Evolutionary conservation across 148 eudicot genomes (phyloP).

Genomic region (Pharnaceum exiguum): DNA sequence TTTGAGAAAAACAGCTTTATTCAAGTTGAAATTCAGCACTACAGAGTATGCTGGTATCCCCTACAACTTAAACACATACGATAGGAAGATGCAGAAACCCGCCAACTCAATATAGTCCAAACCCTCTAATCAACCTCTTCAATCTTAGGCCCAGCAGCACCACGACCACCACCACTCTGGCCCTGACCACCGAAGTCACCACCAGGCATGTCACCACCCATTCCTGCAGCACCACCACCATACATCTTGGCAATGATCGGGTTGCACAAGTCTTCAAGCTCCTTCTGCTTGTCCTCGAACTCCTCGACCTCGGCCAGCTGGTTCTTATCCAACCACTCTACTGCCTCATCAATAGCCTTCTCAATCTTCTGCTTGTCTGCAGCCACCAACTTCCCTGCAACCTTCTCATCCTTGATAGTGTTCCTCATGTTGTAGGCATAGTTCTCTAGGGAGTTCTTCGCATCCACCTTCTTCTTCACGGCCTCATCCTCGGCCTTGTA

Average conservation of each 20-base stretch:
- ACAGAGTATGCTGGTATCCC: no score
- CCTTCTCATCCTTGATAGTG: conserved; percentile 8
- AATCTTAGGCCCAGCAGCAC: conserved; percentile 20
- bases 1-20: no score
- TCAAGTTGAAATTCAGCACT: no score
- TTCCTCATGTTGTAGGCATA: conserved; percentile 23
- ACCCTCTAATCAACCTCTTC: conserved; percentile 20
- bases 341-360: conserved; percentile 20
- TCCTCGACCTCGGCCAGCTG: conserved; percentile 27
- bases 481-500: conserved; percentile 21
- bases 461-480: conserved; percentile 24
- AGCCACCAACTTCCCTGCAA: conserved; percentile 13
- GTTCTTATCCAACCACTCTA: conserved; percentile 24
- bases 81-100: neutral
- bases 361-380: conserved; percentile 20
- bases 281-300: conserved; percentile 26
- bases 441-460: conserved; percentile 25
- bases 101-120: neutral
- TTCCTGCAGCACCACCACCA: conserved; percentile 5
- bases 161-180: conserved; percentile 1
- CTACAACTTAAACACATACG: neutral
- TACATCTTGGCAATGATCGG: conserved; percentile 17
- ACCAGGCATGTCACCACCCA: conserved; percentile 15
- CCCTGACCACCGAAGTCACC: conserved; percentile 1
- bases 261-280: conserved; percentile 16